Evolutionary conservation across 2,329 filamentous ascomycete species (phyloP).

Genomic region (Colletotrichum sp.): DNA sequence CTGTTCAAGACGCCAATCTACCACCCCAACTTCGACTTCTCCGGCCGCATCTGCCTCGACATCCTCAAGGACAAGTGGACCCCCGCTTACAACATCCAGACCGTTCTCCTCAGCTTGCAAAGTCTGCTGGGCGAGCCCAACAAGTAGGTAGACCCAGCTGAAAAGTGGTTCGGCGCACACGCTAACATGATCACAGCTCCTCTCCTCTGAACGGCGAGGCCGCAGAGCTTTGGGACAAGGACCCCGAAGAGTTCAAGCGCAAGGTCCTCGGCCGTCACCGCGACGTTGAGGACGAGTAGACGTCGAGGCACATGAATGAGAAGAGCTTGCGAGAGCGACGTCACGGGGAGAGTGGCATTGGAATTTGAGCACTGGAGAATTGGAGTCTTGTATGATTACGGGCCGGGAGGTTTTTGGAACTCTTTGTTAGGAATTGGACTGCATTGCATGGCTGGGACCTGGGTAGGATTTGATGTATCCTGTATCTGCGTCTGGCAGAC

Average conservation of each 20-base stretch:
- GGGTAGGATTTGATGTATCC: constrained; percentile 14
- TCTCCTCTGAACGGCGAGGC: constrained; percentile 96
- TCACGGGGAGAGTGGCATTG: neutral
- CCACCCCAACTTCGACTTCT: constrained; percentile 98
- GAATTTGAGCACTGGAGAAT: constrained; percentile 37
- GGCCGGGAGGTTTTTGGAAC: constrained; percentile 25
- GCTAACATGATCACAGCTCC: constrained; percentile 60
- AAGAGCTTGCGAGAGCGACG: neutral
- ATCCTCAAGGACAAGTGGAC: constrained; percentile 99
- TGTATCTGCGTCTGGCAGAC: constrained; percentile 12
- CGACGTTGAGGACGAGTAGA: constrained; percentile 68
- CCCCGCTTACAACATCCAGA: constrained; percentile 95
- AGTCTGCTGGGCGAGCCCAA: constrained; percentile 96
- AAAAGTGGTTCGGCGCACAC: neutral
- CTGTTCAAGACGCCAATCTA: constrained; percentile 99
- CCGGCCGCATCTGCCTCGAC: constrained; percentile 93
- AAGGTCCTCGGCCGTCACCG: constrained; percentile 68
- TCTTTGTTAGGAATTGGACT: constrained; percentile 35
- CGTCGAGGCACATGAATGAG: neutral
- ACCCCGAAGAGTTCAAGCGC: constrained; percentile 85
- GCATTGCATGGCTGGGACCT: constrained; percentile 28
- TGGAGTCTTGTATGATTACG: constrained; percentile 44
- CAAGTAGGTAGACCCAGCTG: constrained; percentile 69
- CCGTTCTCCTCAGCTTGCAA: constrained; percentile 89
- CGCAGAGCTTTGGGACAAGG: constrained; percentile 92